These are phyloP conservation scores for Cryptococcus sp. DNA, from an alignment of 1,284 basidiomycete species.

Conservation along the genomic window DNA sequence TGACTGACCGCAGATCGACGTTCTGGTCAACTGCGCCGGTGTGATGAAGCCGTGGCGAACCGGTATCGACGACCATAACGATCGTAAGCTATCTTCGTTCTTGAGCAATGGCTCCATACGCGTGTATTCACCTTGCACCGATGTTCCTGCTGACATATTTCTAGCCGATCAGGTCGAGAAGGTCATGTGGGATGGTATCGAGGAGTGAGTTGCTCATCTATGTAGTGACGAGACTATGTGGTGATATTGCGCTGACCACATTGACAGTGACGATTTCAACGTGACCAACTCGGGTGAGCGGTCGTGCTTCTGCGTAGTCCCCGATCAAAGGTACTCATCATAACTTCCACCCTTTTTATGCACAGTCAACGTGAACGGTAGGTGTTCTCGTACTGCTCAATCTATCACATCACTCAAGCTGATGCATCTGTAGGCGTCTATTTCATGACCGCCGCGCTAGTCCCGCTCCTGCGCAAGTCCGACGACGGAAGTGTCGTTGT, in stretches of 20 bases:
- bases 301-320: not conserved
- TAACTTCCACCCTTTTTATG: not conserved
- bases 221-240: no score
- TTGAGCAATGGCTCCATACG: not conserved
- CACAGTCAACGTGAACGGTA: slow-evolving; percentile 40
- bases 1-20: slow-evolving; percentile 31
- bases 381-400: not conserved
- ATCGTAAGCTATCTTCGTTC: slow-evolving; percentile 25
- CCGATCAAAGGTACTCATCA: not conserved
- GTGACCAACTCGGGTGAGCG: slow-evolving; percentile 34
- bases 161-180: slow-evolving; percentile 39
- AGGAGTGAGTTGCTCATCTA: slow-evolving; percentile 30
- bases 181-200: slow-evolving; percentile 40
- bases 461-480: slow-evolving; percentile 46
- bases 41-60: slow-evolving; percentile 37
- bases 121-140: not conserved
- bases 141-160: not conserved
- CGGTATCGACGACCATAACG: slow-evolving; percentile 31
- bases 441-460: slow-evolving; percentile 46
- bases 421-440: slow-evolving; percentile 30
- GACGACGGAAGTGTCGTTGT: slow-evolving; percentile 43
- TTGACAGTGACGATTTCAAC: slow-evolving; percentile 38
- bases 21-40: slow-evolving; percentile 48
- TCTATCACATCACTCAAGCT: not conserved
- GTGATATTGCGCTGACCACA: not conserved